phyloP scores from a whole-genome alignment of 352 stramenopile species.

The Pythium plurisporium region DNA sequence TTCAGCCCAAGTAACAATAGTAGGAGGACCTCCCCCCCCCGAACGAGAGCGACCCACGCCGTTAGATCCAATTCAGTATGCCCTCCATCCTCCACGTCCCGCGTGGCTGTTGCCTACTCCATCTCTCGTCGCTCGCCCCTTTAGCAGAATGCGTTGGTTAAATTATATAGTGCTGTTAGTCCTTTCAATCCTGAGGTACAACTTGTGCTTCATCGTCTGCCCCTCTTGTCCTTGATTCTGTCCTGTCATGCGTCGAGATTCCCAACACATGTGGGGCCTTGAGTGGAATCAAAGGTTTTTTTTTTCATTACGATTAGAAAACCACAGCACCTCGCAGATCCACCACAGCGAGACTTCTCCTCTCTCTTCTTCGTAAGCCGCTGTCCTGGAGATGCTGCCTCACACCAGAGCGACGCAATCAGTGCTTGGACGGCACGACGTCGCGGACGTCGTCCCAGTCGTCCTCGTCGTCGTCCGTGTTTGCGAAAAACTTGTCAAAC shows the following conservation, averaged over 20 bases:
- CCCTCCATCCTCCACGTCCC: not conserved
- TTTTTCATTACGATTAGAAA: constrained; percentile 6
- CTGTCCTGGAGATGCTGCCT: too few relatives aligned
- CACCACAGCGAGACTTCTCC: not conserved
- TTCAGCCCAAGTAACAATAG: constrained; percentile 15
- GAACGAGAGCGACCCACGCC: not conserved
- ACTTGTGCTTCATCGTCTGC: not conserved
- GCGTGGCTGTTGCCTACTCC: too few relatives aligned
- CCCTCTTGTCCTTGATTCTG: not conserved
- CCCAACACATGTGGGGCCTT: not conserved
- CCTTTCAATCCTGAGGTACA: not conserved
- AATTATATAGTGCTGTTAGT: constrained; percentile 20
- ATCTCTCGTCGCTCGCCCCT: not conserved
- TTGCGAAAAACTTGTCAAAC: constrained; percentile 80
- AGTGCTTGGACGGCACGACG: constrained; percentile 29
- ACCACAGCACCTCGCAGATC: not conserved
- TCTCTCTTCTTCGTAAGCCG: not conserved
- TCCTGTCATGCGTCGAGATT: not conserved
- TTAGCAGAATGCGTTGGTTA: constrained; percentile 13
- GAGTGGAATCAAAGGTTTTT: not conserved
- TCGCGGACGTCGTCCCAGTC: constrained; percentile 54
- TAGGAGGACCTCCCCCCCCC: not conserved
- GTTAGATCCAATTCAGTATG: not conserved
- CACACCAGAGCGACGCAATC: too few relatives aligned
- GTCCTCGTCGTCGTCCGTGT: constrained; percentile 67